These are phyloP conservation scores for Trametes sp. DNA, from an alignment of 1,284 basidiomycete genomes.

Conservation along the genomic window DNA sequence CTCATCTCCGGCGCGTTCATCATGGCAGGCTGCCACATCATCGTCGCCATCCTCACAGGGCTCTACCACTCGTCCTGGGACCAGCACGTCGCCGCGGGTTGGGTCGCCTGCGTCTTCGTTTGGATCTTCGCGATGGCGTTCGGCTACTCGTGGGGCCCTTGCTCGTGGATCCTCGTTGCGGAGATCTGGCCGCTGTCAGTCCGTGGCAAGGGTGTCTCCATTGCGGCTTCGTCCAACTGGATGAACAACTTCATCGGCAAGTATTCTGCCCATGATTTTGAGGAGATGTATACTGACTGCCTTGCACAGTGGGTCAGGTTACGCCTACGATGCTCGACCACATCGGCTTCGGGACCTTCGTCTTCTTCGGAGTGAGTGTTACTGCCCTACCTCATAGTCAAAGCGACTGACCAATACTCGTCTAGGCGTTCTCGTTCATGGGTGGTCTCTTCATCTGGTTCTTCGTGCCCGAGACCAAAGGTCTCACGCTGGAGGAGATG, in stretches of 20 bases:
- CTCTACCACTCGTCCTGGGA: conserved; percentile 61
- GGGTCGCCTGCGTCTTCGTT: conserved; percentile 69
- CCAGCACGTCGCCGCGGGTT: conserved; percentile 55
- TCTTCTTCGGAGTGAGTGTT: conserved; percentile 68
- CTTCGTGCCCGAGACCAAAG: conserved; percentile 76
- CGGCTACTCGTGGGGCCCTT: conserved; percentile 76
- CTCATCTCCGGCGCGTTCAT: conserved; percentile 74
- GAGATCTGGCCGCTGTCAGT: conserved; percentile 73
- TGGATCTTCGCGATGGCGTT: conserved; percentile 76
- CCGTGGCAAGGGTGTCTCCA: conserved; percentile 73
- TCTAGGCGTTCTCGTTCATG: conserved; percentile 64
- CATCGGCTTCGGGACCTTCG: conserved; percentile 68
- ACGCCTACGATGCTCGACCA: conserved; percentile 69
- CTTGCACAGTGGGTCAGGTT: conserved; percentile 50
- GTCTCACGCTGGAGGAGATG: conserved; percentile 74
- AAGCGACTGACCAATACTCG: conserved; percentile 4
- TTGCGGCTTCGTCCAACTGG: conserved; percentile 77
- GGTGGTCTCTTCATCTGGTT: conserved; percentile 70
- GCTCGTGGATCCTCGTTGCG: conserved; percentile 71
- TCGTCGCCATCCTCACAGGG: conserved; percentile 67
- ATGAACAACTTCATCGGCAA: conserved; percentile 80
- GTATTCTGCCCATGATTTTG: conserved; percentile 16
- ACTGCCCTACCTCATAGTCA: neutral
- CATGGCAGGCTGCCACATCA: conserved; percentile 71
- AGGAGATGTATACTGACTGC: neutral